Conservation (phyloP, 257 asterid species). For the Primulina tabacum region DNA sequence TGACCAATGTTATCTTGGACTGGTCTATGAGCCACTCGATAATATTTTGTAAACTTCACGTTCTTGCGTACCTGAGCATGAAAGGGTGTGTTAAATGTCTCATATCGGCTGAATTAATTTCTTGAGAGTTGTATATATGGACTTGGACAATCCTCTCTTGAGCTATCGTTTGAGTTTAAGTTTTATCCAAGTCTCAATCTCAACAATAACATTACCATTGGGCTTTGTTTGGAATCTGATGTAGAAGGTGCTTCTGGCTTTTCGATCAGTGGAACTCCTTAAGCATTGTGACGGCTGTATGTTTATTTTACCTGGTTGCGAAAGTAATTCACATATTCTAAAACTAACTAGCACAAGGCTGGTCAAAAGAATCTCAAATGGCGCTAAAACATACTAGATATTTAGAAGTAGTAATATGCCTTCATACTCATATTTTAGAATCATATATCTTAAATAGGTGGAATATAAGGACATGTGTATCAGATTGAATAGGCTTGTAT, state of each 20-base stretch:
- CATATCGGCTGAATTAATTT: no score
- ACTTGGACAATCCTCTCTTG: no score
- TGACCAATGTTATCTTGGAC: no score
- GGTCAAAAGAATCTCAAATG: neutral
- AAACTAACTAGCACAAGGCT: neutral
- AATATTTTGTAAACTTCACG: no score
- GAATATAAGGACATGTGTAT: neutral
- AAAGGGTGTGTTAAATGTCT: no score
- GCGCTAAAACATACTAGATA: neutral
- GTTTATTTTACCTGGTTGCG: neutral
- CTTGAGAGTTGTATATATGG: no score
- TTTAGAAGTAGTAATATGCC: neutral
- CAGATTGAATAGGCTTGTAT: neutral
- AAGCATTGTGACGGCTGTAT: neutral
- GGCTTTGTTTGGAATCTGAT: neutral
- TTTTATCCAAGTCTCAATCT: no score
- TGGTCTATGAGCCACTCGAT: no score
- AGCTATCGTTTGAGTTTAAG: no score
- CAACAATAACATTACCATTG: neutral
- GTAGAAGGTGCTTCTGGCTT: neutral
- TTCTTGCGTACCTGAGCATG: no score
- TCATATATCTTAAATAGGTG: neutral
- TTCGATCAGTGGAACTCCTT: neutral
- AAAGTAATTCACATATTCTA: neutral
- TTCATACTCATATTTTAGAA: neutral